Percentiles rank a stretch among this genome's conserved stretches.
These are phyloP conservation scores for Lentinula novae-zelandiae DNA, from an alignment of 1,284 basidiomycete species.

Conservation along the genomic window DNA sequence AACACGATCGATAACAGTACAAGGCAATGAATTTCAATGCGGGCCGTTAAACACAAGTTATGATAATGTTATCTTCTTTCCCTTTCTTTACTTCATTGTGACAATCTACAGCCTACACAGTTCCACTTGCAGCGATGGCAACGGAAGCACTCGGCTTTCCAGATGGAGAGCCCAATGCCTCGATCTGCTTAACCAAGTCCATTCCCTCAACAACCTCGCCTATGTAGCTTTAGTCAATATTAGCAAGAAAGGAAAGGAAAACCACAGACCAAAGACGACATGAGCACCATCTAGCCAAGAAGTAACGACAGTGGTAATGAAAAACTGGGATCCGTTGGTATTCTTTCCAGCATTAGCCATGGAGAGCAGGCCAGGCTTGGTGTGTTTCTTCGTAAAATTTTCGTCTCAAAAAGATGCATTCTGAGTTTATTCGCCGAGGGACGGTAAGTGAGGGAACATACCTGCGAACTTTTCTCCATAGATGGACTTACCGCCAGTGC, in stretches of 20 bases:
- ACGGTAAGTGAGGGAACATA: constrained; percentile 27
- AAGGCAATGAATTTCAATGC: background rate
- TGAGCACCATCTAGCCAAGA: constrained; percentile 70
- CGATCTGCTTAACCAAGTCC: constrained; percentile 76
- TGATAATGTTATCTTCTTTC: constrained; percentile 13
- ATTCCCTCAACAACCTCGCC: constrained; percentile 73
- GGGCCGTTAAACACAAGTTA: constrained; percentile 7
- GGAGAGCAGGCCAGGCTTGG: constrained; percentile 78
- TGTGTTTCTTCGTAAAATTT: constrained; percentile 81
- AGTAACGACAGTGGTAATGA: constrained; percentile 82
- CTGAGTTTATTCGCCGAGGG: background rate
- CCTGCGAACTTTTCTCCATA: constrained; percentile 81
- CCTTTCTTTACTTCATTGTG: background rate
- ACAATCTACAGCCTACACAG: background rate
- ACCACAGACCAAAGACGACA: constrained; percentile 67
- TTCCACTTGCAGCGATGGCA: constrained; percentile 9
- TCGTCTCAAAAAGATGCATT: constrained; percentile 57
- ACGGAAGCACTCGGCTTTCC: constrained; percentile 5
- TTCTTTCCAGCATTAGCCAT: constrained; percentile 84
- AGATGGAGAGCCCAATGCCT: constrained; percentile 51
- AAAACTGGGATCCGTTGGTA: constrained; percentile 63
- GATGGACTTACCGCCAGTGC: constrained; percentile 88
- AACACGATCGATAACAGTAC: background rate
- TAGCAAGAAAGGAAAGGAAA: background rate
- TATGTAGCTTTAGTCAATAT: constrained; percentile 6